phyloP scores from a whole-genome alignment of 164 flowering plant genomes.

The Santalum album region DNA sequence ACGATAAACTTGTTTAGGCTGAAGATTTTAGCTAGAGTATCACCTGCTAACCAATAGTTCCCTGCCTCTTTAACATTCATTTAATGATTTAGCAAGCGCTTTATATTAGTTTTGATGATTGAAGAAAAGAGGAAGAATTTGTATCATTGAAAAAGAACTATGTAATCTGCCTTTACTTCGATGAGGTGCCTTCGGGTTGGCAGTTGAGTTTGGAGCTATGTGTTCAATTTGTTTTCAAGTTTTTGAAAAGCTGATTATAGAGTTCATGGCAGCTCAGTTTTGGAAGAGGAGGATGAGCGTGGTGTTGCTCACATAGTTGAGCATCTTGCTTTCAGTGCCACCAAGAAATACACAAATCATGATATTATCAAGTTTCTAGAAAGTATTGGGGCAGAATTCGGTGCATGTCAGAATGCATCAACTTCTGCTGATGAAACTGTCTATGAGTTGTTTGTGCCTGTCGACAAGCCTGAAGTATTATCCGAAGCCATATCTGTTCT shows the following conservation, averaged over 20 bases:
- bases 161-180: no score
- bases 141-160: no score
- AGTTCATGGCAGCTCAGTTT: slow-evolving; percentile 76
- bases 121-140: no score
- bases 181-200: no score
- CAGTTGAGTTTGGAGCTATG: no score
- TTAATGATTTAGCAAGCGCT: no score
- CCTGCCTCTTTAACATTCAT: no score
- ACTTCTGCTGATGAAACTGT: slow-evolving; percentile 92
- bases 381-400: slow-evolving; percentile 96
- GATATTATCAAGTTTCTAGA: slow-evolving; percentile 85
- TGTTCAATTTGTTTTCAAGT: neutral
- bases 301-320: slow-evolving; percentile 98
- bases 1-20: no score
- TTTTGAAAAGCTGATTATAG: slow-evolving; percentile 12
- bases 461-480: slow-evolving; percentile 82
- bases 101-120: no score
- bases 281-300: slow-evolving; percentile 95
- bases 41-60: no score
- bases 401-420: slow-evolving; percentile 94
- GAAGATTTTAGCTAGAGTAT: no score
- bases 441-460: slow-evolving; percentile 90
- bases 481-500: slow-evolving; percentile 80
- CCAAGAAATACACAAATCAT: slow-evolving; percentile 78
- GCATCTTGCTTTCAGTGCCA: slow-evolving; percentile 97